Evolutionary conservation across 2,329 filamentous ascomycete genomes (phyloP).

Genomic region (Emmonsia crescens): DNA sequence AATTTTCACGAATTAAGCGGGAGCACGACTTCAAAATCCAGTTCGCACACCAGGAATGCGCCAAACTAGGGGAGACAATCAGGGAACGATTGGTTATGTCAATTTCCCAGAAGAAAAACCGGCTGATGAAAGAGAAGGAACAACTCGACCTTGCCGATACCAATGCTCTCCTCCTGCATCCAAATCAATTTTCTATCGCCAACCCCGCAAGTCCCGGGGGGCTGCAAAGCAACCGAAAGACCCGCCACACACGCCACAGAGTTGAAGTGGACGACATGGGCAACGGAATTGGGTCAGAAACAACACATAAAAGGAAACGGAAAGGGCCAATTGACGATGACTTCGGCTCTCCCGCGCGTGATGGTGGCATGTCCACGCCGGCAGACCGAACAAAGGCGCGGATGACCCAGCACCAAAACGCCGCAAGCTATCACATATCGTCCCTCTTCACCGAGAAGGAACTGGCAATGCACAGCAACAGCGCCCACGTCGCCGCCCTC

Average conservation of each 20-base stretch:
- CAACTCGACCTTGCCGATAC: slow-evolving; percentile 56
- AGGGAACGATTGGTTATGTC: slow-evolving; percentile 50
- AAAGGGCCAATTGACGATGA: slow-evolving; percentile 48
- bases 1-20: slow-evolving; percentile 45
- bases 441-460: slow-evolving; percentile 59
- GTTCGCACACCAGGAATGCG: slow-evolving; percentile 53
- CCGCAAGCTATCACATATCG: slow-evolving; percentile 50
- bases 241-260: slow-evolving; percentile 48
- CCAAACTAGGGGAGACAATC: slow-evolving; percentile 46
- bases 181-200: slow-evolving; percentile 55
- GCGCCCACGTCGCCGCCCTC: slow-evolving; percentile 49
- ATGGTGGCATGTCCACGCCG: slow-evolving; percentile 35
- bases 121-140: slow-evolving; percentile 54
- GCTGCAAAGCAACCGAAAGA: slow-evolving; percentile 51
- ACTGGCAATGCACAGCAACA: slow-evolving; percentile 50
- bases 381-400: slow-evolving; percentile 44
- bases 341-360: slow-evolving; percentile 46
- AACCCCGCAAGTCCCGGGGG: slow-evolving; percentile 54
- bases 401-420: slow-evolving; percentile 46
- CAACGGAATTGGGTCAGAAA: slow-evolving; percentile 37
- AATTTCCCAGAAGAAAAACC: slow-evolving; percentile 46
- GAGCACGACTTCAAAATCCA: slow-evolving; percentile 49
- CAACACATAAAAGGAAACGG: slow-evolving; percentile 47
- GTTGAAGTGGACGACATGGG: slow-evolving; percentile 43
- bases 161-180: slow-evolving; percentile 53